Percentiles rank a stretch among this genome's conserved stretches.
phyloP scores from a whole-genome alignment of 2,329 filamentous ascomycete species.

The Scytalidium lignicola region DNA sequence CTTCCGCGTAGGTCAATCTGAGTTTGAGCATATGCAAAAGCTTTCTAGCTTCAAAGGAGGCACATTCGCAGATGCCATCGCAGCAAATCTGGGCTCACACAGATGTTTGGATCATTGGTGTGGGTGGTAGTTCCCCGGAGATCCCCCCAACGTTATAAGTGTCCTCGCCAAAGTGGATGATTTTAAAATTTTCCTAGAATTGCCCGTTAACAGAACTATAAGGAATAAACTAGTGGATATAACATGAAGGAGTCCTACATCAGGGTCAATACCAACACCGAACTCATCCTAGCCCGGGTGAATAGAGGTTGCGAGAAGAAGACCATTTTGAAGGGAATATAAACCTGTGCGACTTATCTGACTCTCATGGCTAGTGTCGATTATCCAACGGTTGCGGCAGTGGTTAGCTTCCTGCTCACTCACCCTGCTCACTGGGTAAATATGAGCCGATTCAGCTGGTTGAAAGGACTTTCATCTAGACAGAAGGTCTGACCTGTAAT shows the following conservation, averaged over 20 bases:
- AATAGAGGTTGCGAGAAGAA: not conserved
- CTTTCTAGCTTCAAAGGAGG: not conserved
- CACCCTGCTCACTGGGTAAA: too few species aligned
- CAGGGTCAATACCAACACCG: not conserved
- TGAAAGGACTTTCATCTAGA: too few species aligned
- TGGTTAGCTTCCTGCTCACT: not conserved
- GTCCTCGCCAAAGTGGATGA: not conserved
- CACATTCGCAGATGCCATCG: not conserved
- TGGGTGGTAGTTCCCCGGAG: not conserved
- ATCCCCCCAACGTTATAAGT: not conserved
- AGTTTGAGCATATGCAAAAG: too few species aligned
- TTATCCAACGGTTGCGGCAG: not conserved
- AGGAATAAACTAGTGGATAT: too few species aligned
- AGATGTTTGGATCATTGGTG: not conserved
- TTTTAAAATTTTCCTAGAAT: too few species aligned
- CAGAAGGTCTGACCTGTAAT: too few species aligned
- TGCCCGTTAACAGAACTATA: too few species aligned
- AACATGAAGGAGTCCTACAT: not conserved
- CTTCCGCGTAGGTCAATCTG: too few species aligned
- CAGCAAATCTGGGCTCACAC: not conserved
- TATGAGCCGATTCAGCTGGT: too few species aligned
- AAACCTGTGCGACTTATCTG: not conserved
- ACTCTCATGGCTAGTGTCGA: not conserved
- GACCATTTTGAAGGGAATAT: not conserved
- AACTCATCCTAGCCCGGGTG: not conserved